phyloP scores from a whole-genome alignment of 495 filamentous ascomycete genomes.

The Neurospora sp. region DNA sequence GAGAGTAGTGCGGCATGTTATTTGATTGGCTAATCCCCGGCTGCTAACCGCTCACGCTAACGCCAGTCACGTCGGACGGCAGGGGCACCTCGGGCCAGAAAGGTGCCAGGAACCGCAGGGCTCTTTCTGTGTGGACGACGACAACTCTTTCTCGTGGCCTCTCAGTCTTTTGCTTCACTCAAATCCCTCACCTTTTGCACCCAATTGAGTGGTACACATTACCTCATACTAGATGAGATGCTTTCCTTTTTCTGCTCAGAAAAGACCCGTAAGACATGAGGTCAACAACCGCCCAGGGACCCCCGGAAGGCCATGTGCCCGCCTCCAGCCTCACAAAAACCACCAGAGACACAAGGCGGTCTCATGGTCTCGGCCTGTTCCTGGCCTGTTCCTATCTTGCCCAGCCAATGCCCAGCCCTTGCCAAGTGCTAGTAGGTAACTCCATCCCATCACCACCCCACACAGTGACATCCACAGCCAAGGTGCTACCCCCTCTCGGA shows the following conservation, averaged over 20 bases:
- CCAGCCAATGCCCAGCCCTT: not conserved
- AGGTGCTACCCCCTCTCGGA: not conserved
- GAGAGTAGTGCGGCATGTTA: conserved; percentile 5
- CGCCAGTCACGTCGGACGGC: conserved; percentile 29
- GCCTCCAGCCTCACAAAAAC: not conserved
- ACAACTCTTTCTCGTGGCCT: not conserved
- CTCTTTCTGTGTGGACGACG: not conserved
- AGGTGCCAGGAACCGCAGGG: not conserved
- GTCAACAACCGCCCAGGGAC: not conserved
- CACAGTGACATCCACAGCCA: not conserved
- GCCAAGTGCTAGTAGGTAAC: not conserved
- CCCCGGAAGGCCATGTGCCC: not conserved
- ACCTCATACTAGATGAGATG: not conserved
- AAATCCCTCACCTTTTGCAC: not conserved
- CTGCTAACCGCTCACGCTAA: conserved; percentile 33
- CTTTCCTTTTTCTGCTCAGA: not conserved
- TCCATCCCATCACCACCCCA: not conserved
- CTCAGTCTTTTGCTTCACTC: not conserved
- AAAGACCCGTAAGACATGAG: not conserved
- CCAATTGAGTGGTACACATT: not conserved
- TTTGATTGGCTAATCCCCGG: conserved; percentile 25
- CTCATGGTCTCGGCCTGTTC: not conserved
- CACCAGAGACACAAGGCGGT: not conserved
- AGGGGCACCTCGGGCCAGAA: conserved; percentile 1
- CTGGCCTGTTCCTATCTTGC: not conserved